Evolutionary conservation across 2,329 filamentous ascomycete species (phyloP), one percentile per base, ranked within the genome.

Genomic region (Purpureocillium takamizusanense): DNA sequence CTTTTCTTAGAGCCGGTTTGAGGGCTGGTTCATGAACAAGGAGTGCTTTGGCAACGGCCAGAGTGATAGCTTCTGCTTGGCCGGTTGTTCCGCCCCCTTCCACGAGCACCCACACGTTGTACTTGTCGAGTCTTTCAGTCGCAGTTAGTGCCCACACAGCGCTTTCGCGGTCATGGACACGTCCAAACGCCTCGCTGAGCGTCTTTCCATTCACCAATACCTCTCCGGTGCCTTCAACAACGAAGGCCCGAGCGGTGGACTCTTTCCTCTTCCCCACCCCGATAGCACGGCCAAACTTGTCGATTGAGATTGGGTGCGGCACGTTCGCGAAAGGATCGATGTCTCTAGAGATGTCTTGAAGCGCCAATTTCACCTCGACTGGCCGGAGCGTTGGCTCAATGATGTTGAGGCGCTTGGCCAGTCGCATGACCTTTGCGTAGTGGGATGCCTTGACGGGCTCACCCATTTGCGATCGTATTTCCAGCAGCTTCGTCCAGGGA

Each of bases 201-300:
- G 76, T 78, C 66, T 88, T 90, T 45, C 89, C 89, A 59, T 98
- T 98, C 60, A 98, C 71, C 49, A 94, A 60, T 12, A 94, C 78
- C 63, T 97, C 84, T 12, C 92, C 94, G 10, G 85, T 87, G 6
- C 92, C 92, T 65, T 97, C 90, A 4, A 98, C 87, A 16, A 98
- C 67, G 67, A 81, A 94, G 9, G 86, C 92, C 40, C 81, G 80
- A 2, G 92, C 92, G 17, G 78, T 78, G 3, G 88, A 90, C 31
- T 83, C 78, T 75, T 98, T 98, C 61, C 92, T 79, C 64, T 82
- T 80, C 33, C 92, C 92, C 35, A 86, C 78, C 2, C 83, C 92
- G 38, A 85, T 70, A 11, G 89, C 80, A 41, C 87, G 75, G 11
- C 94, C 92, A 48, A 78, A 78, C 45, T 75, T 70, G 60, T 97